Percentiles rank a stretch among this genome's conserved stretches.
Conservation (phyloP, 768 basidiomycete genomes). For the Amanita molliuscula region DNA sequence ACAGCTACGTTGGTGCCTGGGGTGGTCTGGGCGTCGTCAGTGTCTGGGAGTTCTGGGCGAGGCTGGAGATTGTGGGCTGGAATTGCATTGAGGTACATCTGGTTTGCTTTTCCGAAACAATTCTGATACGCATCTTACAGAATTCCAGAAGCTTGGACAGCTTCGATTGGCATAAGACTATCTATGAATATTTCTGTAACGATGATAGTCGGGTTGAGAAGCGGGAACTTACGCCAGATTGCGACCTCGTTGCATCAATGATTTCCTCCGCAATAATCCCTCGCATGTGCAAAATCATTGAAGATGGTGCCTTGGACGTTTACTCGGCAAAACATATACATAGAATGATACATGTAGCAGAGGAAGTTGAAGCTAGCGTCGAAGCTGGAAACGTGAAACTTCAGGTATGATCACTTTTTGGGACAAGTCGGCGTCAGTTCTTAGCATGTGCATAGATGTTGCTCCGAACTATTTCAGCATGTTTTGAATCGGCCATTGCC, state of each 20-base stretch:
- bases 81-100: slow-evolving; percentile 66
- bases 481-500: slow-evolving; percentile 48
- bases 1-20: slow-evolving; percentile 86
- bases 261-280: slow-evolving; percentile 78
- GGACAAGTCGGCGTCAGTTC: neutral
- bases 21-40: slow-evolving; percentile 80
- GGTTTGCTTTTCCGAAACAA: neutral
- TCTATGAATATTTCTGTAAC: slow-evolving; percentile 63
- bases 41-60: slow-evolving; percentile 94
- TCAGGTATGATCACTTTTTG: slow-evolving; percentile 33
- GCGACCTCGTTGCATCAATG: slow-evolving; percentile 82
- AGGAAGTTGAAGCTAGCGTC: slow-evolving; percentile 72
- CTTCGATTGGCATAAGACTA: slow-evolving; percentile 74
- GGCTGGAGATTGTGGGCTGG: slow-evolving; percentile 82
- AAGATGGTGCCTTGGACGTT: slow-evolving; percentile 73
- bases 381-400: slow-evolving; percentile 53
- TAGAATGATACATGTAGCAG: slow-evolving; percentile 60
- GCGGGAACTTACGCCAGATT: slow-evolving; percentile 65
- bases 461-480: slow-evolving; percentile 37
- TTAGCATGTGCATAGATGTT: slow-evolving; percentile 33
- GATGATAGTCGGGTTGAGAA: slow-evolving; percentile 31
- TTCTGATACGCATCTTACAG: slow-evolving; percentile 19
- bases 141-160: slow-evolving; percentile 53
- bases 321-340: slow-evolving; percentile 60
- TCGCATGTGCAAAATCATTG: slow-evolving; percentile 59